Percentiles rank a stretch among this genome's conserved stretches.
phyloP scores from a whole-genome alignment of 495 filamentous ascomycete species.

The Daldinia caldariorum region DNA sequence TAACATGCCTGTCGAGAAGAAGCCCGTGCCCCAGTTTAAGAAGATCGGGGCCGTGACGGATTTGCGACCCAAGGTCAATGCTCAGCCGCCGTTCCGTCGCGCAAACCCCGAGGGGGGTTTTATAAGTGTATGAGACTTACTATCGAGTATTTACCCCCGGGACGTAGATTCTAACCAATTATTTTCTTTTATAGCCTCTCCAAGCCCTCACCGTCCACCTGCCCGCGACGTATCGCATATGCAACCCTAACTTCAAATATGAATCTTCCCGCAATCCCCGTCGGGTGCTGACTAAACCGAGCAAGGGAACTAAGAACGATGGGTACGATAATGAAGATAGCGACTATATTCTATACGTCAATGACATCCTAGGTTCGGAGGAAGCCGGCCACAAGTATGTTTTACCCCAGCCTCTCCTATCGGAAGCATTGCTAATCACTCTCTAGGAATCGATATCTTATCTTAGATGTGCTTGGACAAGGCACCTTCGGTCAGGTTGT shows the following conservation, averaged over 20 bases:
- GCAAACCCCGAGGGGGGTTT: conserved; percentile 98
- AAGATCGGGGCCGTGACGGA: conserved; percentile 77
- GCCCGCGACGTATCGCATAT: conserved; percentile 95
- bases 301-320: conserved; percentile 98
- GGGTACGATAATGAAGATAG: conserved; percentile 99
- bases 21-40: conserved; percentile 87
- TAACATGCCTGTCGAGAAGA: conserved; percentile 62
- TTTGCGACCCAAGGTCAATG: conserved; percentile 81
- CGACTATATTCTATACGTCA: conserved; percentile 99
- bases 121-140: conserved; percentile 79
- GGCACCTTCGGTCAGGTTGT: conserved; percentile 99
- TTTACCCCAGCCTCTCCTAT: background rate
- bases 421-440: conserved; percentile 34
- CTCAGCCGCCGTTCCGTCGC: conserved; percentile 88
- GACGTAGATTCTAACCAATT: conserved; percentile 28
- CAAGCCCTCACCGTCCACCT: conserved; percentile 96
- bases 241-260: conserved; percentile 98
- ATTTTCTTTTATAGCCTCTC: conserved; percentile 70
- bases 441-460: conserved; percentile 91
- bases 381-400: conserved; percentile 95
- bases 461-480: conserved; percentile 96
- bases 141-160: background rate
- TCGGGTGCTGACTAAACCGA: conserved; percentile 97
- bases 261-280: conserved; percentile 98
- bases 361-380: conserved; percentile 97